Conservation (phyloP, 352 stramenopile species). For the Phytophthora quininea region DNA sequence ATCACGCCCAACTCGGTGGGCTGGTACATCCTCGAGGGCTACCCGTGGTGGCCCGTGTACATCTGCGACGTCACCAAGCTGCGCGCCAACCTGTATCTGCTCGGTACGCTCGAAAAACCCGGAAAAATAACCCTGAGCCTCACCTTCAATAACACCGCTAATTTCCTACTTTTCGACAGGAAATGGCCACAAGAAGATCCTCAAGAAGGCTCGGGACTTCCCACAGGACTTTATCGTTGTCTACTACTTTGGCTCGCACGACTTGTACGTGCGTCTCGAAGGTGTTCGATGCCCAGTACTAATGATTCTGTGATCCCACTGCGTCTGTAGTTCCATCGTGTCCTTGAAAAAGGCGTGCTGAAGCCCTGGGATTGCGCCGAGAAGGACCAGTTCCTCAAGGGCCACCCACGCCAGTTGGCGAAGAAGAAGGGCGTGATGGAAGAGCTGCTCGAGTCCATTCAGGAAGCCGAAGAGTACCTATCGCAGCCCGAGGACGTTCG, state of each 20-base stretch:
- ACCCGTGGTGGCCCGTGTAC: slow-evolving; percentile 88
- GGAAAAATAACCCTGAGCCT: too few species aligned
- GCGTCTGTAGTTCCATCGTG: slow-evolving; percentile 48
- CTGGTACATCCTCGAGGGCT: slow-evolving; percentile 88
- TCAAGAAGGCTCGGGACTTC: slow-evolving; percentile 80
- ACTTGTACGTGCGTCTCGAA: slow-evolving; percentile 64
- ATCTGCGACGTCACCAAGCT: slow-evolving; percentile 84
- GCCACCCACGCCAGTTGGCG: slow-evolving; percentile 64
- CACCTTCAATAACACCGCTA: neutral
- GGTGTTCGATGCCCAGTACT: too few species aligned
- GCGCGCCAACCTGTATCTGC: slow-evolving; percentile 60
- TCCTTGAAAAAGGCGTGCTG: slow-evolving; percentile 72
- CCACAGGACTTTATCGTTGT: slow-evolving; percentile 74
- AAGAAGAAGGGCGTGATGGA: slow-evolving; percentile 70
- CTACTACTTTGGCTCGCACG: slow-evolving; percentile 85
- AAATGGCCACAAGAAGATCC: slow-evolving; percentile 65
- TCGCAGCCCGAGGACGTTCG: slow-evolving; percentile 77
- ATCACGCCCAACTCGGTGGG: slow-evolving; percentile 73
- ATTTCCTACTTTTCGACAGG: slow-evolving; percentile 27
- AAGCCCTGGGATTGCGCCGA: slow-evolving; percentile 77
- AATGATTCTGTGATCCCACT: slow-evolving; percentile 2
- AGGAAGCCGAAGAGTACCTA: slow-evolving; percentile 82
- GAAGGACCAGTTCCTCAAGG: slow-evolving; percentile 72
- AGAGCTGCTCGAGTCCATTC: slow-evolving; percentile 53
- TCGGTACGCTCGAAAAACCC: slow-evolving; percentile 37